Evolutionary conservation across 177 flowering plant species (phyloP).

Genomic region (Vitis hybrid): DNA sequence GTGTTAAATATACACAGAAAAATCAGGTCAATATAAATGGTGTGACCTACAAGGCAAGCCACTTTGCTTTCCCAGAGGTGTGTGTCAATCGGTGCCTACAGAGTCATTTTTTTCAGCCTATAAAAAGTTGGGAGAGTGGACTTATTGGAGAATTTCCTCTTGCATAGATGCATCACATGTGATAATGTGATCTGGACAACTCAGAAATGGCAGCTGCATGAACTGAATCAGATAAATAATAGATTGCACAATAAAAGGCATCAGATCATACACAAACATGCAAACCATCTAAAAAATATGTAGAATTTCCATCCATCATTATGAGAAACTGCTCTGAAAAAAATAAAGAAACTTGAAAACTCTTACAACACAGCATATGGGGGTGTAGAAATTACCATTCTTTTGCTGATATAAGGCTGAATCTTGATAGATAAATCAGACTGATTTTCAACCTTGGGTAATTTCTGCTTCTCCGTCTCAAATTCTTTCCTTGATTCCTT

Average conservation of each 20-base stretch:
- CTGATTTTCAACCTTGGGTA: slow-evolving; percentile 28
- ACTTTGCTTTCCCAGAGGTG: no score
- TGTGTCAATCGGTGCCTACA: no score
- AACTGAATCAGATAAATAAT: neutral
- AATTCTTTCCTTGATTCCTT: slow-evolving; percentile 91
- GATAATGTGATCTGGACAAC: neutral
- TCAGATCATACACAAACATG: neutral
- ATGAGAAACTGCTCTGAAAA: neutral
- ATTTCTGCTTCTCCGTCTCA: slow-evolving; percentile 54
- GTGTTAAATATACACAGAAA: neutral
- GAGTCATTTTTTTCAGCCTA: no score
- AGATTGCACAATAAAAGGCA: neutral
- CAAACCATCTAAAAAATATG: neutral
- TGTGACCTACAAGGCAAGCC: neutral
- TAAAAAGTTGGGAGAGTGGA: no score
- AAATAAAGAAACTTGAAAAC: neutral
- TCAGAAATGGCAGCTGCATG: neutral
- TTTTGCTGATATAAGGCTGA: slow-evolving; percentile 84
- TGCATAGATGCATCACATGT: neutral
- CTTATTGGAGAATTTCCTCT: neutral
- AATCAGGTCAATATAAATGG: neutral
- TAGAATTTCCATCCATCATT: neutral
- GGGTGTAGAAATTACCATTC: slow-evolving; percentile 54
- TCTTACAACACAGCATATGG: neutral
- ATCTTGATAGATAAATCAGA: slow-evolving; percentile 39